phyloP scores from a whole-genome alignment of 2,329 filamentous ascomycete species.

The Apiospora aurea region DNA sequence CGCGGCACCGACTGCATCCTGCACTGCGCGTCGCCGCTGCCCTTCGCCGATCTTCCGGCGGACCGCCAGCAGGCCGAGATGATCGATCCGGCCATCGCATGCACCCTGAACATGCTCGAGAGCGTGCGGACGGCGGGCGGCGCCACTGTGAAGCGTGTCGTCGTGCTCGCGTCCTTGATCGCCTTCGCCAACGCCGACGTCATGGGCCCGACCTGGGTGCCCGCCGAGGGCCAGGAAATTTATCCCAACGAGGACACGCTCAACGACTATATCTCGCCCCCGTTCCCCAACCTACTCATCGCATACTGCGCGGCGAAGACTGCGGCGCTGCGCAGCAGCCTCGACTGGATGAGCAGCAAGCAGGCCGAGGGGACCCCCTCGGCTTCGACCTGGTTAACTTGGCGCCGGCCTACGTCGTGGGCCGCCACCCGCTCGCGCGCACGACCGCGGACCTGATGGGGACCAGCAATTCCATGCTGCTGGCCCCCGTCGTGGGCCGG shows the following conservation, averaged over 20 bases:
- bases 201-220: background rate
- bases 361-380: background rate
- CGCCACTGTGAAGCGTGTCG: conserved; percentile 21
- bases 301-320: conserved; percentile 31
- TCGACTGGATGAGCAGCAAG: conserved; percentile 28
- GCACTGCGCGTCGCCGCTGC: conserved; percentile 22
- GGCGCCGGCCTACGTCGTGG: conserved; percentile 27
- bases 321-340: conserved; percentile 24
- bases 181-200: conserved; percentile 21
- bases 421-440: conserved; percentile 27
- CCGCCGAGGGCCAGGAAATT: background rate
- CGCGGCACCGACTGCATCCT: conserved; percentile 4
- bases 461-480: conserved; percentile 28
- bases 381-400: conserved; percentile 30
- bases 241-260: background rate
- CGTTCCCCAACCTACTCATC: conserved; percentile 25
- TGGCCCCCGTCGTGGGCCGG: conserved; percentile 23
- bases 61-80: conserved; percentile 18
- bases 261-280: conserved; percentile 28
- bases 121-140: conserved; percentile 15
- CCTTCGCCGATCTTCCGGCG: conserved; percentile 3
- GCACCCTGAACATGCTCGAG: conserved; percentile 20
- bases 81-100: conserved; percentile 12
- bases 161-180: conserved; percentile 8
- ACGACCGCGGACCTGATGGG: conserved; percentile 23